Conservation (phyloP, 192 early-diverging fungal species). For the Rhizophagus clarus region DNA sequence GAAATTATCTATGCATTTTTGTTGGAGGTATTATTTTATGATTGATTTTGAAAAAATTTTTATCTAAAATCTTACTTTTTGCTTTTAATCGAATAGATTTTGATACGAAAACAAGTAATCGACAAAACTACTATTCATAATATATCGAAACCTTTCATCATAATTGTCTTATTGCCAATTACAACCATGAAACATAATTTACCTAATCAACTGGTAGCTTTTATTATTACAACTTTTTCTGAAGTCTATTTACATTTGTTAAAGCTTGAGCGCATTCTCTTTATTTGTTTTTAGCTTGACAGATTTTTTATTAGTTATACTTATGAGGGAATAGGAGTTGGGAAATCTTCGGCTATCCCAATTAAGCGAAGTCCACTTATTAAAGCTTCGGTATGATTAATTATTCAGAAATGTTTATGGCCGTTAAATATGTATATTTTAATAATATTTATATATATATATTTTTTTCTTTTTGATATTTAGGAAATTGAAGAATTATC, state of each 20-base stretch:
- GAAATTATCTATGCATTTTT: conserved; percentile 39
- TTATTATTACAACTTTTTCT: not conserved
- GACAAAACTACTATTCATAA: conserved; percentile 38
- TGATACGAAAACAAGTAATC: conserved; percentile 43
- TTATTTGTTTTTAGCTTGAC: conserved; percentile 16
- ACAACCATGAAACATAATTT: conserved; percentile 36
- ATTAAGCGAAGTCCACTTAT: not conserved
- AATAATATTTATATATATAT: too few relatives aligned
- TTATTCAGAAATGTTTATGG: not conserved
- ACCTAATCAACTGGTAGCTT: conserved; percentile 45
- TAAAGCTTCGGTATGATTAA: not conserved
- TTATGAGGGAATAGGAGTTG: conserved; percentile 12
- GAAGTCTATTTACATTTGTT: not conserved
- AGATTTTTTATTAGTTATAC: conserved; percentile 31
- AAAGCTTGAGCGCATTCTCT: not conserved
- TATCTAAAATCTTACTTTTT: not conserved
- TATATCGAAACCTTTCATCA: conserved; percentile 39
- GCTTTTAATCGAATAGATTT: conserved; percentile 18
- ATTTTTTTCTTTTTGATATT: not conserved
- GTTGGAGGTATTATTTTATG: conserved; percentile 37
- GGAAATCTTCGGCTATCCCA: not conserved
- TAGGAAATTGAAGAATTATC: conserved; percentile 56
- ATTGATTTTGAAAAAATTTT: not conserved
- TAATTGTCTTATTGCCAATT: conserved; percentile 41
- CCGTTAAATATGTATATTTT: not conserved